Evolutionary conservation across 108 stramenopile species (phyloP), one percentile per base, ranked within the genome.

Genomic region (Fistulifera solaris): DNA sequence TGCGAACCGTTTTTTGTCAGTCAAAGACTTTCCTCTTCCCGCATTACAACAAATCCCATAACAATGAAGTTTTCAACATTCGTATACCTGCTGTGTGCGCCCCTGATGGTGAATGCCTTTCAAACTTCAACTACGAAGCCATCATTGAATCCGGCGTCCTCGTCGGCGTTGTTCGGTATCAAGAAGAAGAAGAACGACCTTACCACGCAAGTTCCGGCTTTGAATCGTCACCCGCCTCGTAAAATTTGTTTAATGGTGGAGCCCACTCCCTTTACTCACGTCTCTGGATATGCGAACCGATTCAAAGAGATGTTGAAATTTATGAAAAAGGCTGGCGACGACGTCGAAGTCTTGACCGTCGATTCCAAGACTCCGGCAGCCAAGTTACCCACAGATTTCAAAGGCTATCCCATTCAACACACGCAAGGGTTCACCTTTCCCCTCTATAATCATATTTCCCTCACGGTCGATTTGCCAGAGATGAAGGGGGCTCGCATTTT

Each of bases 241-340:
- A 70, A 70, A 49, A 57, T 93, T 21, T 71, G 67, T 39, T 74
- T 93, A 45, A 79, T 93, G 63, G 72, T 93, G 45, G 91, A 93
- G 58, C 91, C 91, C 3, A 93, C 88, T 4, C 96, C 96, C 17
- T 98, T 98, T 69, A 95, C 88, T 1, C 93, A 98, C 67, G 85
- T 98, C 15, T 93, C 89, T 48, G 97, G 97, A 16, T 98, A 98
- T 61, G 75, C 95, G 73, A 98, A 98, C 61, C 92, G 97, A 39
- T 98, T 96, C 84, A 87, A 94, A 19, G 97, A 98, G 69, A 90
- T 96, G 88, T 75, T 98, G 26, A 87, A 76, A 27, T 86, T 71
- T 61, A 52, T 95, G 52, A 51, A 65, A 44, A 89, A 93, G 61
- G 93, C 95, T 1, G 91, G 89, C 7, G 95, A 96, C 60, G 57